Evolutionary conservation across 1,284 basidiomycete species (phyloP), one percentile per base, ranked within the genome.

Genomic region (Afroboletus lepidellus): DNA sequence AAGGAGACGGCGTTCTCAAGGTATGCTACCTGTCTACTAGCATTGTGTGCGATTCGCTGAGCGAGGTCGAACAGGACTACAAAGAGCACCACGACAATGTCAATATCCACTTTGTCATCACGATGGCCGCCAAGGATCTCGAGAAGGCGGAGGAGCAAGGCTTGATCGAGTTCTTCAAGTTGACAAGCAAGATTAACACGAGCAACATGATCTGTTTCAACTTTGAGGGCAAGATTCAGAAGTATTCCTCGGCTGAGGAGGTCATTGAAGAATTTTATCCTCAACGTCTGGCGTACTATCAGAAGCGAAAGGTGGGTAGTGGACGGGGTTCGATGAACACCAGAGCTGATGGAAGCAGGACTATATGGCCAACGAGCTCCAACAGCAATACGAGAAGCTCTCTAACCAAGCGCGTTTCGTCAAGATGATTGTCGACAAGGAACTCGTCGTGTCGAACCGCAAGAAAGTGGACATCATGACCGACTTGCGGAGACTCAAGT

Each of bases 161-260:
- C 3, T 72, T 97, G 37, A 72, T 89, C 32, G 94, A 96, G 69
- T 92, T 85, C 67, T 98, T 99, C 85, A 98, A 96, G 74, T 74
- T 98, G 48, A 84, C 85, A 5, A 74, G 78, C 39, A 91, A 93
- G 66, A 74, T 98, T 67, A 89, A 80, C 66, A 98, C 94, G 9
- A 82, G 81, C 67, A 99, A 99, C 76, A 98, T 99, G 97, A 98
- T 99, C 9, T 94, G 93, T 71, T 99, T 99, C 71, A 95, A 98
- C 71, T 83, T 92, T 58, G 88, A 96, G 27, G 90, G 93, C 64
- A 98, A 97, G 77, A 98, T 99, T 75, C 94, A 89, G 74, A 97
- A 89, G 74, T 99, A 98, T 71, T 74, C 81, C 20, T 82, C 87
- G 2, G 85, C 97, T 0, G 96, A 98, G 67, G 90, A 95, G 64